These are phyloP conservation scores for Pulveroboletus ravenelii DNA, from an alignment of 768 basidiomycete species.

Conservation along the genomic window DNA sequence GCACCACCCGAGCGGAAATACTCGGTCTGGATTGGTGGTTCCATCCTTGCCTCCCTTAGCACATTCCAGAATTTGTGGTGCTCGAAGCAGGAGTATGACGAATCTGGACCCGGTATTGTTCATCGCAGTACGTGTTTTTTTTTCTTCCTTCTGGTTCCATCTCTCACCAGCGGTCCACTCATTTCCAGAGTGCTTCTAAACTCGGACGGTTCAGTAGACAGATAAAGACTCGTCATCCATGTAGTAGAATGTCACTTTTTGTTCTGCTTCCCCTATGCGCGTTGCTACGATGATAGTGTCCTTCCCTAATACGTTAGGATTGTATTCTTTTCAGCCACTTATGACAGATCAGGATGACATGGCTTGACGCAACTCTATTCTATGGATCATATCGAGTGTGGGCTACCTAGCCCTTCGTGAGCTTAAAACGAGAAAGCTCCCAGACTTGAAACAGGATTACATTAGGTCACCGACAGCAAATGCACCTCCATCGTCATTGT, in stretches of 20 bases:
- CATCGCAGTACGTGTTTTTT: slow-evolving; percentile 59
- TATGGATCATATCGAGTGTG: too few species aligned
- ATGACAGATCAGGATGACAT: not conserved
- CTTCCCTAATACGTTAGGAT: slow-evolving; percentile 18
- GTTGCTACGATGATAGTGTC: slow-evolving; percentile 16
- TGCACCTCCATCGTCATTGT: slow-evolving; percentile 23
- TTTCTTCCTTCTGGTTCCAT: not conserved
- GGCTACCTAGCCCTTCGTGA: too few species aligned
- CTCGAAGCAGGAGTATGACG: slow-evolving; percentile 90
- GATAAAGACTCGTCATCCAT: slow-evolving; percentile 16
- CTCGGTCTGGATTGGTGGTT: slow-evolving; percentile 93
- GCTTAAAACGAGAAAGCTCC: too few species aligned
- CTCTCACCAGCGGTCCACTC: not conserved
- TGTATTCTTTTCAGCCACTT: slow-evolving; percentile 13
- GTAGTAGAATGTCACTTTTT: slow-evolving; percentile 27
- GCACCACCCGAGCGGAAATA: slow-evolving; percentile 93
- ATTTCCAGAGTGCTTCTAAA: slow-evolving; percentile 25
- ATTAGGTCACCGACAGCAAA: slow-evolving; percentile 25
- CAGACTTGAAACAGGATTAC: not conserved
- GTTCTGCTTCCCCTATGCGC: slow-evolving; percentile 3
- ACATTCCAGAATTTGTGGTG: slow-evolving; percentile 98
- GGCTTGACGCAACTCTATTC: not conserved
- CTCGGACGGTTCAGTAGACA: slow-evolving; percentile 16
- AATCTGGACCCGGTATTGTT: slow-evolving; percentile 73
- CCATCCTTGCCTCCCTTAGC: slow-evolving; percentile 80